Evolutionary conservation across 202 grass and related monocot species (phyloP).

Genomic region (Sporobolus alterniflorus): DNA sequence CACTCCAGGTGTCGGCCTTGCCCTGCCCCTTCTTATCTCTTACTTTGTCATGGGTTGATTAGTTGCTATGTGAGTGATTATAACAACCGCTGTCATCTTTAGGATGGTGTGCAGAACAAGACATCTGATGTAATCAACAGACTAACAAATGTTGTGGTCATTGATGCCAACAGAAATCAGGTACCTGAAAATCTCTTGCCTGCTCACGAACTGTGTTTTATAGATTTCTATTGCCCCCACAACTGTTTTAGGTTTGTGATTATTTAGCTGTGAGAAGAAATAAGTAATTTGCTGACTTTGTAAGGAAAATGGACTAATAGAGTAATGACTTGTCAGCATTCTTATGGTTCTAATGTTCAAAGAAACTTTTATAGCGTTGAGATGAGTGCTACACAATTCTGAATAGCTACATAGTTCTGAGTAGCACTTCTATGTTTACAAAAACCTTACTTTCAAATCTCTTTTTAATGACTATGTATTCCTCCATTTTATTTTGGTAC

Average conservation of each 20-base stretch:
- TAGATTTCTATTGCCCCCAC: constrained; percentile 1
- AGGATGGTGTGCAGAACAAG: constrained; percentile 91
- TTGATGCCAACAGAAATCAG: constrained; percentile 98
- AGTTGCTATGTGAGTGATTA: background rate
- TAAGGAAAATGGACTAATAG: background rate
- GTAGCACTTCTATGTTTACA: constrained; percentile 1
- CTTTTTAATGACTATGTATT: background rate
- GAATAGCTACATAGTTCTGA: background rate
- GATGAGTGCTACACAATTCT: constrained; percentile 2
- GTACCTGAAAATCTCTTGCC: constrained; percentile 32
- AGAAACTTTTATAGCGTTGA: background rate
- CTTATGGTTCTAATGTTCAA: background rate
- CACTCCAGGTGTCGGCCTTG: too few relatives aligned
- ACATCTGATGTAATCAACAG: constrained; percentile 77
- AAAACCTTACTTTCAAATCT: constrained; percentile 8
- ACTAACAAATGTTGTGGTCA: constrained; percentile 71
- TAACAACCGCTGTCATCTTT: constrained; percentile 33
- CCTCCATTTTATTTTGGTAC: background rate
- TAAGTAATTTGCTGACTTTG: background rate
- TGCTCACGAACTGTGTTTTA: constrained; percentile 14
- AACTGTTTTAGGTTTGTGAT: background rate
- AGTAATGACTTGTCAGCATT: background rate
- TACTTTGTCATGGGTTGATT: background rate
- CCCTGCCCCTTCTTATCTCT: background rate
- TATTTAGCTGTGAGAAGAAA: background rate